Percentiles rank a stretch among this genome's conserved stretches.
Conservation (phyloP, 768 basidiomycete genomes). For the Termitomyces heimii region DNA sequence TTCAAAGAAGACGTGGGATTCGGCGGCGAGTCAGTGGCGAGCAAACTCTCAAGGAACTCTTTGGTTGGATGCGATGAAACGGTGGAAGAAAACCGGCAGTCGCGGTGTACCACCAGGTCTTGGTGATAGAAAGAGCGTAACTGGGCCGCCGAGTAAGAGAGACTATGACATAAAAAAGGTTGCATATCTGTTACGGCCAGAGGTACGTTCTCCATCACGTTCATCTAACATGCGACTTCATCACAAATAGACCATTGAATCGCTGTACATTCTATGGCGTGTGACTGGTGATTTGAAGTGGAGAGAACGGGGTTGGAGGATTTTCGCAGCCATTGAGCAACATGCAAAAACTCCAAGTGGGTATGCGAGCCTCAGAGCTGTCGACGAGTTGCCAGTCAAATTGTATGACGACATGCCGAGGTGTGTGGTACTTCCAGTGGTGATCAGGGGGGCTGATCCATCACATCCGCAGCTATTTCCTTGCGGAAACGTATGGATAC, state of each 20-base stretch:
- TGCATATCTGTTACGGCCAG: slow-evolving; percentile 61
- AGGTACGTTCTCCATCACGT: slow-evolving; percentile 38
- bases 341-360: slow-evolving; percentile 52
- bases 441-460: not conserved
- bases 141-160: slow-evolving; percentile 23
- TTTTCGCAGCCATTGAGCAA: slow-evolving; percentile 62
- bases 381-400: slow-evolving; percentile 33
- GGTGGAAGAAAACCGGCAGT: slow-evolving; percentile 42
- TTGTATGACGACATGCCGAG: slow-evolving; percentile 68
- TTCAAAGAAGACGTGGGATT: slow-evolving; percentile 15
- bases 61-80: slow-evolving; percentile 46
- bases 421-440: slow-evolving; percentile 29
- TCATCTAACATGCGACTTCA: not conserved
- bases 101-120: slow-evolving; percentile 49
- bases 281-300: slow-evolving; percentile 62
- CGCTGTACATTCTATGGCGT: slow-evolving; percentile 66
- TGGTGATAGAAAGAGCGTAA: slow-evolving; percentile 20
- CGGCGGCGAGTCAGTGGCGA: slow-evolving; percentile 14
- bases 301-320: slow-evolving; percentile 66
- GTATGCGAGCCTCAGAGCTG: slow-evolving; percentile 53
- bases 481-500: slow-evolving; percentile 41
- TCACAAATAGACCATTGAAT: slow-evolving; percentile 59
- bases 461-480: slow-evolving; percentile 29
- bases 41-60: slow-evolving; percentile 15
- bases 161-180: slow-evolving; percentile 48